Conservation (phyloP, 2,329 filamentous ascomycete genomes). For the Pseudogymnoascus sp. region DNA sequence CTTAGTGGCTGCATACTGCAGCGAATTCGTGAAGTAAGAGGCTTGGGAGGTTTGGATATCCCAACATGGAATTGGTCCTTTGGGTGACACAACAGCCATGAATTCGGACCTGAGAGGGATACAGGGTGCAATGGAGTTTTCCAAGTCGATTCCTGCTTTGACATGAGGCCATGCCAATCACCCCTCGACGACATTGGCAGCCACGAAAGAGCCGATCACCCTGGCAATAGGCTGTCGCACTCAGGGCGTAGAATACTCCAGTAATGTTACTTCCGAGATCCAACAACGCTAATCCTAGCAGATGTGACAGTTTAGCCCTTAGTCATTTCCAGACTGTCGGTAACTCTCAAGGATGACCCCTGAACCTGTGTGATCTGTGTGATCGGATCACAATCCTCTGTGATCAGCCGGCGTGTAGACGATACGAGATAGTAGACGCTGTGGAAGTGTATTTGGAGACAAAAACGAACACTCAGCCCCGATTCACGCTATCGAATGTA, state of each 20-base stretch:
- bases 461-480: neutral
- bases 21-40: neutral
- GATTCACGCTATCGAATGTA: neutral
- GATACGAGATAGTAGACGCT: neutral
- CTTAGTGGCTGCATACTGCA: neutral
- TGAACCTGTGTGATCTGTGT: neutral
- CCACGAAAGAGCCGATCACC: neutral
- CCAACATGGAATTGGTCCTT: neutral
- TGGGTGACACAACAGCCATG: neutral
- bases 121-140: neutral
- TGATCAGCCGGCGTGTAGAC: neutral
- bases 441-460: neutral
- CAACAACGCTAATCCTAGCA: neutral
- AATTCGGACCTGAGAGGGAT: neutral
- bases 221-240: neutral
- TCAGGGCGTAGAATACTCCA: neutral
- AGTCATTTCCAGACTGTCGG: neutral
- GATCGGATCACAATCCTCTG: neutral
- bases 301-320: neutral
- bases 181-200: neutral
- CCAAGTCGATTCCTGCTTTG: neutral
- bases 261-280: neutral
- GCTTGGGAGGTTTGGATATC: neutral
- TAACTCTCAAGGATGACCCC: neutral
- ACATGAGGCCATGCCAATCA: neutral